phyloP scores from a whole-genome alignment of 2,329 filamentous ascomycete genomes.

The Aspergillus alliaceus region DNA sequence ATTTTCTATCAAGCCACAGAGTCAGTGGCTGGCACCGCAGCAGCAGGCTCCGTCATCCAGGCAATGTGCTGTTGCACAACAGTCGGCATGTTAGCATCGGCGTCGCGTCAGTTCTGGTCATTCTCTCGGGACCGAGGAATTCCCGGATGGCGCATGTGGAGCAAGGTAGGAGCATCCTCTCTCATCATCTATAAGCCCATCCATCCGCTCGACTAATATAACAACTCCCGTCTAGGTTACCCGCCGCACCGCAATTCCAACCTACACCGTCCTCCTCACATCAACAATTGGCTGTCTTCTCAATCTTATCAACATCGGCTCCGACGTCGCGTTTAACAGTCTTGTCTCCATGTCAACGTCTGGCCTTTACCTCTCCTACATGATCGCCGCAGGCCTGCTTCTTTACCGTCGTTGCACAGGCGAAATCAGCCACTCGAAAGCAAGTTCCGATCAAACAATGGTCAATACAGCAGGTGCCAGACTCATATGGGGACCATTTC shows the following conservation, averaged over 20 bases:
- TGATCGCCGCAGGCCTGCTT: slow-evolving; percentile 26
- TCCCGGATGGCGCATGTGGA: slow-evolving; percentile 29
- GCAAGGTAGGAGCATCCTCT: slow-evolving; percentile 20
- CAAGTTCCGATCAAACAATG: slow-evolving; percentile 16
- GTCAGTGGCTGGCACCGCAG: slow-evolving; percentile 24
- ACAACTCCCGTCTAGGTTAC: slow-evolving; percentile 16
- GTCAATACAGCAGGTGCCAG: slow-evolving; percentile 27
- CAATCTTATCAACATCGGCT: slow-evolving; percentile 36
- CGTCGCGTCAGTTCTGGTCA: slow-evolving; percentile 40
- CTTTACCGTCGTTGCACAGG: slow-evolving; percentile 28
- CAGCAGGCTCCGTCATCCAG: slow-evolving; percentile 27
- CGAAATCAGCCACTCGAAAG: slow-evolving; percentile 14
- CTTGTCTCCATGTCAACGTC: slow-evolving; percentile 35
- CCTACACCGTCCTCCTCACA: slow-evolving; percentile 25
- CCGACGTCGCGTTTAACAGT: slow-evolving; percentile 32
- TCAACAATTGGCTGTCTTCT: slow-evolving; percentile 29
- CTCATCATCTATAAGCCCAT: not conserved
- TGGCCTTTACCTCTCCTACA: slow-evolving; percentile 33
- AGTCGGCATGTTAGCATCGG: slow-evolving; percentile 44
- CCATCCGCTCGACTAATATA: not conserved
- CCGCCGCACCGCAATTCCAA: slow-evolving; percentile 25
- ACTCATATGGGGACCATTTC: slow-evolving; percentile 32
- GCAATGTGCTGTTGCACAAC: slow-evolving; percentile 29
- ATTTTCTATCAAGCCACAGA: slow-evolving; percentile 34
- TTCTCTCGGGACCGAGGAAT: slow-evolving; percentile 28